A percentile compares a stretch with the other conserved stretches of the same genome.
Conservation (phyloP, 345 rosid species). For the Rhizophora mangle region DNA sequence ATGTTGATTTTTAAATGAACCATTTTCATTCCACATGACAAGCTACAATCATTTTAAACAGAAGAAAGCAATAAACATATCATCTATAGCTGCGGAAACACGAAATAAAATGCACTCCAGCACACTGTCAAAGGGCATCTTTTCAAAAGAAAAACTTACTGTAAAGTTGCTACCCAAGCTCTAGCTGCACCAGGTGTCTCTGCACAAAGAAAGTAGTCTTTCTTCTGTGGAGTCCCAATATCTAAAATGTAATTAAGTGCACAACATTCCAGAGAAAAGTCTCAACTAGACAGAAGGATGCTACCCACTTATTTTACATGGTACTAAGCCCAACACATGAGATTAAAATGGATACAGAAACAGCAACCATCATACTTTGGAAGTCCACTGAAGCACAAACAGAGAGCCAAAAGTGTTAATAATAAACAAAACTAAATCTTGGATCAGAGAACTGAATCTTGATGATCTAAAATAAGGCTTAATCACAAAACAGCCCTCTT, state of each 20-base stretch:
- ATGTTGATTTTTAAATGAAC: too few relatives aligned
- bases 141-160: conserved; percentile 51
- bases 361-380: conserved; percentile 96
- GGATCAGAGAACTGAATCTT: neutral
- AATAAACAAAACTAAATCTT: conserved; percentile 6
- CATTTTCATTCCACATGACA: too few relatives aligned
- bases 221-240: conserved; percentile 93
- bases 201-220: conserved; percentile 92
- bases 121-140: neutral
- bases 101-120: too few relatives aligned
- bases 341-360: conserved; percentile 71
- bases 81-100: too few relatives aligned
- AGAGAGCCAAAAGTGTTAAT: conserved; percentile 14
- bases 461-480: conserved; percentile 6
- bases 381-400: conserved; percentile 66
- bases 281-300: conserved; percentile 10
- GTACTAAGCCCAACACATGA: neutral
- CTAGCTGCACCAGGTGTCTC: conserved; percentile 98
- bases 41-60: too few relatives aligned
- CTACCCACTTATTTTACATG: neutral
- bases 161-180: conserved; percentile 95
- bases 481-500: conserved; percentile 25
- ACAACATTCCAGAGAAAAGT: conserved; percentile 5
- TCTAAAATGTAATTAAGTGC: conserved; percentile 53
- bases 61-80: too few relatives aligned